Evolutionary conservation across 169 alveolate genomes (phyloP).

Genomic region (Cryptosporidium meleagridis): DNA sequence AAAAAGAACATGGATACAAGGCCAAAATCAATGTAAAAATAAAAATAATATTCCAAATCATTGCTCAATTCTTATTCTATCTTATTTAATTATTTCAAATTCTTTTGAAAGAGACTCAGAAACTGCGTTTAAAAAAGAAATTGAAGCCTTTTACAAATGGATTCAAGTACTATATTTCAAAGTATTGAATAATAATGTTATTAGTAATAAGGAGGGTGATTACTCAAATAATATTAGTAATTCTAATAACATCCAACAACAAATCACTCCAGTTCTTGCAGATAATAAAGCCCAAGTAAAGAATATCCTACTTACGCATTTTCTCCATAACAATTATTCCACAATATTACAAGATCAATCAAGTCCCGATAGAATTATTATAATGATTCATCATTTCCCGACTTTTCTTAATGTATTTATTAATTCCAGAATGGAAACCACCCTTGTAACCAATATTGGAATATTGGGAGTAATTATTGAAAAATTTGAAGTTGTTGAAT

Average conservation of each 20-base stretch:
- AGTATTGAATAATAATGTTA: not conserved
- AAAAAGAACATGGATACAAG: conserved; percentile 43
- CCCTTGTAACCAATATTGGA: conserved; percentile 20
- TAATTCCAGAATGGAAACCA: not conserved
- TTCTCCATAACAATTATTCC: conserved; percentile 33
- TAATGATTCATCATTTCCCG: conserved; percentile 35
- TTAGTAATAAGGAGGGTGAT: not conserved
- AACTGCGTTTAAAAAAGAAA: not conserved
- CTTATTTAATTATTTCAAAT: conserved; percentile 14
- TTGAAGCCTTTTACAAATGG: conserved; percentile 19
- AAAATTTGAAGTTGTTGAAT: conserved; percentile 15
- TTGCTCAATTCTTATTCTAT: conserved; percentile 6
- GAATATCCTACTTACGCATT: conserved; percentile 20
- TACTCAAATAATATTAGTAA: not conserved
- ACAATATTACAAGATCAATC: conserved; percentile 3
- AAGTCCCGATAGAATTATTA: not conserved
- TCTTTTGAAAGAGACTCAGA: not conserved
- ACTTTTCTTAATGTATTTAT: conserved; percentile 7
- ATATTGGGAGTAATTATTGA: conserved; percentile 25
- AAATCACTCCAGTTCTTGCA: not conserved
- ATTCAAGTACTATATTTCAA: conserved; percentile 2
- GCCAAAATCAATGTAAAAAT: not conserved
- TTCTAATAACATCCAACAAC: not conserved
- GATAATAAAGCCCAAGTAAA: not conserved
- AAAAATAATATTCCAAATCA: not conserved